A percentile compares a stretch with the other conserved stretches of the same genome.
phyloP scores from a whole-genome alignment of 371 early-diverging fungal genomes.

The Apophysomyces elegans region DNA sequence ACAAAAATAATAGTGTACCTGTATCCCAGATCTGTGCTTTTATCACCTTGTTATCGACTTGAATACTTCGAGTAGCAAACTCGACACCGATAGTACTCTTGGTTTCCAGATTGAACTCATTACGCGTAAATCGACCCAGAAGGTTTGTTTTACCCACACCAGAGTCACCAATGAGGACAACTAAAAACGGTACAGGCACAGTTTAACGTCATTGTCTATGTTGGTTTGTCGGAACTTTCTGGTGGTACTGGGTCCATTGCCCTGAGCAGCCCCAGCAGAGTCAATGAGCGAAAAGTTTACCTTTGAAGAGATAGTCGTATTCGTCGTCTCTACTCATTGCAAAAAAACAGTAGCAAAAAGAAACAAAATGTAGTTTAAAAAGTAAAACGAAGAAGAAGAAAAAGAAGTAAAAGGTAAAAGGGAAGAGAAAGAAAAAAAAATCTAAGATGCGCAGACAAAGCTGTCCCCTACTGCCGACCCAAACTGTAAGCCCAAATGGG shows the following conservation, averaged over 20 bases:
- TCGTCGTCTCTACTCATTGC: conserved; percentile 92
- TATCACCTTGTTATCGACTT: conserved; percentile 95
- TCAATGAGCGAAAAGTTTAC: conserved; percentile 37
- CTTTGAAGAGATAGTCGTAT: conserved; percentile 96
- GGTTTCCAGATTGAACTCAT: conserved; percentile 97
- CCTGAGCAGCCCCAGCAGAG: background rate
- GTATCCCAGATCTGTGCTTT: conserved; percentile 99
- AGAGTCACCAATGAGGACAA: conserved; percentile 99
- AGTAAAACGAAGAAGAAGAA: conserved; percentile 16
- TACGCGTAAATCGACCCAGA: conserved; percentile 95
- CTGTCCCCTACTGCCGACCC: background rate
- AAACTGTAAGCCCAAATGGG: too few species aligned
- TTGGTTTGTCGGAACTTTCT: background rate
- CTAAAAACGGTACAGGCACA: conserved; percentile 46
- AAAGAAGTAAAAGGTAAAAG: background rate
- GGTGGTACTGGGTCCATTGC: background rate
- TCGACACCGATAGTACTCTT: conserved; percentile 99
- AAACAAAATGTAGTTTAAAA: background rate
- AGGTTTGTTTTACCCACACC: conserved; percentile 99
- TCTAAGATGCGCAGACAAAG: background rate
- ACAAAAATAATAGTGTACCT: conserved; percentile 41
- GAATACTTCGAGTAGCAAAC: conserved; percentile 98
- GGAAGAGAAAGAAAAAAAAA: conserved; percentile 1
- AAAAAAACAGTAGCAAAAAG: background rate
- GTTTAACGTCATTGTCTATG: background rate